phyloP scores from a whole-genome alignment of 106 monocot species.

The Ottelia alismoides region DNA sequence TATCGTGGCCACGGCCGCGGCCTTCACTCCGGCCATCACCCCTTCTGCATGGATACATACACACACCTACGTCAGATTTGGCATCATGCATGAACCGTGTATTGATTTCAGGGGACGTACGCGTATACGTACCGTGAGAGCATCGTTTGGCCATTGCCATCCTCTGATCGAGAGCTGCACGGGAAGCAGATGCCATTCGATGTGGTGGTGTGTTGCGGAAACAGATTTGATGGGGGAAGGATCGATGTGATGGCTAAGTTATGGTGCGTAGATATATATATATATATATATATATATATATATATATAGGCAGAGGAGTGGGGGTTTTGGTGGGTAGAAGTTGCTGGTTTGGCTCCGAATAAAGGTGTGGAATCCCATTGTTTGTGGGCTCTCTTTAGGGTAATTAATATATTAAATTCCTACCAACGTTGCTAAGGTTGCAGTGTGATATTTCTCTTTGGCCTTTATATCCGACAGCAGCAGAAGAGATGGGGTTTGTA shows the following conservation, averaged over 20 bases:
- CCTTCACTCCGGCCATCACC: slow-evolving; percentile 79
- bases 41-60: slow-evolving; percentile 35
- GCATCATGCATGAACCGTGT: too few relatives aligned
- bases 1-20: slow-evolving; percentile 52
- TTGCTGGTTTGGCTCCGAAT: slow-evolving; percentile 5
- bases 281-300: too few relatives aligned
- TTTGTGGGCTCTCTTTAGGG: too few relatives aligned
- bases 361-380: neutral
- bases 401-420: too few relatives aligned
- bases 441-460: too few relatives aligned
- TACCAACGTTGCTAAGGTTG: too few relatives aligned
- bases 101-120: neutral
- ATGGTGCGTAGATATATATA: too few relatives aligned
- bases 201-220: neutral
- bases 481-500: too few relatives aligned
- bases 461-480: too few relatives aligned
- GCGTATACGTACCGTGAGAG: slow-evolving; percentile 24
- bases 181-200: slow-evolving; percentile 7
- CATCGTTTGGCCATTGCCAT: slow-evolving; percentile 31
- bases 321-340: neutral
- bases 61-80: too few relatives aligned
- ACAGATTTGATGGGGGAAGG: neutral
- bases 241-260: neutral
- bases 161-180: slow-evolving; percentile 17
- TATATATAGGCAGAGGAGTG: too few relatives aligned